phyloP scores from a whole-genome alignment of 176 grass and related monocot genomes.

The Triticum timopheevii region DNA sequence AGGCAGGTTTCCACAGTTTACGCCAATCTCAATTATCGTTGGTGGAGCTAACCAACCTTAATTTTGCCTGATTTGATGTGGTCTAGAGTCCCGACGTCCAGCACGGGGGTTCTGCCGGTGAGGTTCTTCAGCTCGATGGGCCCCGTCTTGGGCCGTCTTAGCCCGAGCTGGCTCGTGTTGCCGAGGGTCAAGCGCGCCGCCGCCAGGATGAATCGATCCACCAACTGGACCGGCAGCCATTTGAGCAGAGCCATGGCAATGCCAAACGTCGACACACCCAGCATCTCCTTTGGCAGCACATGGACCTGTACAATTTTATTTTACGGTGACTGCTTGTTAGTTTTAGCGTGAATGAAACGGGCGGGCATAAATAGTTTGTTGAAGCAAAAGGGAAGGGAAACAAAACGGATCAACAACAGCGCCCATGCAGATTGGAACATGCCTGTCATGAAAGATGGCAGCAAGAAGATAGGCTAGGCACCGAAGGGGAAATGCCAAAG shows the following conservation, averaged over 20 bases:
- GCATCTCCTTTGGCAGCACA: conserved; percentile 78
- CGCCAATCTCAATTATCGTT: background rate
- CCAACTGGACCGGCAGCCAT: conserved; percentile 56
- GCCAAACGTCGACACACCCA: conserved; percentile 85
- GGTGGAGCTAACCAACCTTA: conserved; percentile 57
- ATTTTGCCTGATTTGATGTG: conserved; percentile 96
- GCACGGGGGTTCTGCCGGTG: conserved; percentile 87
- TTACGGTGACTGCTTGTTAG: background rate
- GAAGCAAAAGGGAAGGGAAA: background rate
- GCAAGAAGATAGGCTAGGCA: background rate
- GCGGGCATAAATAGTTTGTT: background rate
- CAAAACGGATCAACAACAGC: conserved; percentile 4
- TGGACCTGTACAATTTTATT: conserved; percentile 52
- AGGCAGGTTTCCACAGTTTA: background rate
- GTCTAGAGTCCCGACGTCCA: conserved; percentile 74
- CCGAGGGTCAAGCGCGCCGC: conserved; percentile 62
- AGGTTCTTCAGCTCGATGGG: conserved; percentile 95
- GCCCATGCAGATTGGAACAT: conserved; percentile 28
- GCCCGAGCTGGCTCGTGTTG: conserved; percentile 71
- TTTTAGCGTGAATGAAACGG: background rate
- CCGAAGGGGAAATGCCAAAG: background rate
- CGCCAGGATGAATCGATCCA: conserved; percentile 71
- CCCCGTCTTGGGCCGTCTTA: conserved; percentile 74
- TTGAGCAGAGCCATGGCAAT: conserved; percentile 72
- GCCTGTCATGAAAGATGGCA: background rate